Evolutionary conservation across 768 basidiomycete genomes (phyloP).

Genomic region (Mrakia blollopis): DNA sequence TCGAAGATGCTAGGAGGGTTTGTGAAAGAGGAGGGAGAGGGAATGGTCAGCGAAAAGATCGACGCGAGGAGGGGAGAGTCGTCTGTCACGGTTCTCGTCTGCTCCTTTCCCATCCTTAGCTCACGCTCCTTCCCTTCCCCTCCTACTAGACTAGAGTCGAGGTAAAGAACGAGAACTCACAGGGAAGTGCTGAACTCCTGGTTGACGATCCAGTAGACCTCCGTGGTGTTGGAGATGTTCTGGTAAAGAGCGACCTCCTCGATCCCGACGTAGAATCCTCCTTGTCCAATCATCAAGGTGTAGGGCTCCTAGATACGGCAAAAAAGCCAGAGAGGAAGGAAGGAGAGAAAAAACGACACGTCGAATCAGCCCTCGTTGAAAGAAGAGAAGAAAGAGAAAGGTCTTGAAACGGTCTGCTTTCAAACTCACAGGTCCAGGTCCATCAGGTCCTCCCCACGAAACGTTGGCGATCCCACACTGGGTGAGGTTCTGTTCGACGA

Average conservation of each 20-base stretch:
- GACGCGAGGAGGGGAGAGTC: background rate
- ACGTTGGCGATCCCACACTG: constrained; percentile 31
- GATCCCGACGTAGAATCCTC: constrained; percentile 27
- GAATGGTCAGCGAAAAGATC: background rate
- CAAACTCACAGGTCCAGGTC: too few relatives aligned
- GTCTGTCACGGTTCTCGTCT: background rate
- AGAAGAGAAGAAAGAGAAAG: background rate
- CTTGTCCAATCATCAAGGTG: constrained; percentile 14
- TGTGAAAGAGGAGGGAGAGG: background rate
- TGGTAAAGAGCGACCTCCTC: background rate
- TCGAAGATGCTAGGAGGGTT: constrained; percentile 17
- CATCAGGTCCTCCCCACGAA: constrained; percentile 23
- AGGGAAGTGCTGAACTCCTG: constrained; percentile 14
- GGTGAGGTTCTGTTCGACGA: constrained; percentile 18
- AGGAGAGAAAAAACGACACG: background rate
- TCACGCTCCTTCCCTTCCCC: background rate
- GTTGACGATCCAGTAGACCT: constrained; percentile 30
- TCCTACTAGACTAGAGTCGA: too few relatives aligned
- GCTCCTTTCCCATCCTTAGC: background rate
- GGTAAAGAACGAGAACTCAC: too few relatives aligned
- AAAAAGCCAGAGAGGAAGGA: too few relatives aligned
- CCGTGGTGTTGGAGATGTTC: constrained; percentile 15
- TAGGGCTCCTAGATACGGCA: constrained; percentile 16
- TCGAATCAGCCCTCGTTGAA: background rate
- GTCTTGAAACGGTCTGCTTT: background rate